These are phyloP conservation scores for Rhodotorula sp. DNA, from an alignment of 1,284 basidiomycete genomes.

Conservation along the genomic window DNA sequence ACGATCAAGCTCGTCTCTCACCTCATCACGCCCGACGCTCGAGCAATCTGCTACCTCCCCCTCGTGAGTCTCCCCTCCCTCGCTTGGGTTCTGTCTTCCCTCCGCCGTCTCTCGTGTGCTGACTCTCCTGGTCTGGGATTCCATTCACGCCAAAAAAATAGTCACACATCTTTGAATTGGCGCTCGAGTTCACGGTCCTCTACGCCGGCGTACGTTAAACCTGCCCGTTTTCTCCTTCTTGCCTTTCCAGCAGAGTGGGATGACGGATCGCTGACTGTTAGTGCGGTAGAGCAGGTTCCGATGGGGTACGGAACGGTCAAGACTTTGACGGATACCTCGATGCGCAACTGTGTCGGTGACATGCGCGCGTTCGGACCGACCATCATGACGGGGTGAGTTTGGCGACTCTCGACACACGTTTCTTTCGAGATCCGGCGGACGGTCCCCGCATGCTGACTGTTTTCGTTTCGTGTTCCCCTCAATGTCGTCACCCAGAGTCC, in stretches of 20 bases:
- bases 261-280: background rate
- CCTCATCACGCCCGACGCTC: slow-evolving; percentile 69
- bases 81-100: background rate
- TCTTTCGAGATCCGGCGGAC: no score
- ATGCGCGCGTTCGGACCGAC: slow-evolving; percentile 76
- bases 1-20: slow-evolving; percentile 68
- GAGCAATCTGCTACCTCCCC: slow-evolving; percentile 71
- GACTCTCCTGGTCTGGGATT: background rate
- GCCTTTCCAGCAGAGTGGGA: no score
- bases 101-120: background rate
- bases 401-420: background rate
- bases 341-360: slow-evolving; percentile 89
- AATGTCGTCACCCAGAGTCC: background rate
- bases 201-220: slow-evolving; percentile 6
- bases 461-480: no score
- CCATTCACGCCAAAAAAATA: no score
- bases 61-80: slow-evolving; percentile 38
- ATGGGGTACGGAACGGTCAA: slow-evolving; percentile 70
- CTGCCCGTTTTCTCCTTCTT: background rate
- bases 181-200: slow-evolving; percentile 55
- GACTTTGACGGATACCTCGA: slow-evolving; percentile 86
- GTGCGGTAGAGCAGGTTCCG: no score
- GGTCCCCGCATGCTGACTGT: background rate
- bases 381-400: slow-evolving; percentile 61
- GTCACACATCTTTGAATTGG: slow-evolving; percentile 58